phyloP scores from a whole-genome alignment of 2,329 filamentous ascomycete species.

The Arthrobotrys pseudoclavata region DNA sequence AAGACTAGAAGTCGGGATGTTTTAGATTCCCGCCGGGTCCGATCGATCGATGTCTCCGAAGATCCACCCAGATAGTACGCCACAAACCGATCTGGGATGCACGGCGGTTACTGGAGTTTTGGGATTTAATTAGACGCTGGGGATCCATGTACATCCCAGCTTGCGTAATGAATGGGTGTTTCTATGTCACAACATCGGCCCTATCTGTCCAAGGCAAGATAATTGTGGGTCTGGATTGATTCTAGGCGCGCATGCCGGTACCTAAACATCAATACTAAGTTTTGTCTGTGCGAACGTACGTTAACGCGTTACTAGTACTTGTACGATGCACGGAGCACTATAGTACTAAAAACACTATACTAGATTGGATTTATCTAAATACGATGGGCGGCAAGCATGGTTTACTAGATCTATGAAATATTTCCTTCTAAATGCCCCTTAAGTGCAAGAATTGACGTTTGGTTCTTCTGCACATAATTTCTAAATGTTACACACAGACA shows the following conservation, averaged over 20 bases:
- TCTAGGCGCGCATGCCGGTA: neutral
- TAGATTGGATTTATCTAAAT: neutral
- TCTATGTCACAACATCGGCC: neutral
- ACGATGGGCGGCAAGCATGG: neutral
- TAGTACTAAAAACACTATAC: neutral
- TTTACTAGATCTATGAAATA: neutral
- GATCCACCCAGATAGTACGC: slow-evolving; percentile 13
- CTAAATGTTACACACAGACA: neutral
- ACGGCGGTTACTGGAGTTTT: neutral
- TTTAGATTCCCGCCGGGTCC: slow-evolving; percentile 26
- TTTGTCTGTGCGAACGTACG: neutral
- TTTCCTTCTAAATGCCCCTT: neutral
- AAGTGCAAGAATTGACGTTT: no score
- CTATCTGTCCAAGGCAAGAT: neutral
- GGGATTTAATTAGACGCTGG: slow-evolving; percentile 14
- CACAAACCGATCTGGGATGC: slow-evolving; percentile 9
- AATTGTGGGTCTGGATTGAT: neutral
- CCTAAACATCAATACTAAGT: neutral
- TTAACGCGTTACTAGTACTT: neutral
- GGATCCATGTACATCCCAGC: neutral
- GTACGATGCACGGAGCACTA: neutral
- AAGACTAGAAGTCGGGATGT: slow-evolving; percentile 1
- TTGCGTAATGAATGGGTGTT: neutral
- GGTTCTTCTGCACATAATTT: neutral
- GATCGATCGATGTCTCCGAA: slow-evolving; percentile 19